A percentile compares a stretch with the other conserved stretches of the same genome.
Evolutionary conservation across 148 eudicot genomes (phyloP).

Genomic region (Dysphania ambrosioides): DNA sequence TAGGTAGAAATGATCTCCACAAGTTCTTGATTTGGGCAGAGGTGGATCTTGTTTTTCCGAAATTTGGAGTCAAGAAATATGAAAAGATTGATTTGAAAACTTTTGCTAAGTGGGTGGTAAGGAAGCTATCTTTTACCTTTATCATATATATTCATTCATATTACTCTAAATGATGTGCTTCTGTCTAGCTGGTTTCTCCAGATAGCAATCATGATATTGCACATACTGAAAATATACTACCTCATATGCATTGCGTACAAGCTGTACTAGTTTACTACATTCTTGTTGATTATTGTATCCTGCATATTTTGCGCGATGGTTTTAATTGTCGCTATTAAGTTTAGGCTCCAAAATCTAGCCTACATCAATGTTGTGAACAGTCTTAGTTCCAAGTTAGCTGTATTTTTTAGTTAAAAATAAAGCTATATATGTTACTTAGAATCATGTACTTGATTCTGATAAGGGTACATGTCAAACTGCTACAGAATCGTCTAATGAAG

Average conservation of each 20-base stretch:
- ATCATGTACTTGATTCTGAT: too few relatives aligned
- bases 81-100: constrained; percentile 49
- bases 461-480: too few relatives aligned
- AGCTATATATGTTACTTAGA: too few relatives aligned
- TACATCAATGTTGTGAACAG: neutral
- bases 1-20: constrained; percentile 52
- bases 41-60: constrained; percentile 53
- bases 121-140: constrained; percentile 9
- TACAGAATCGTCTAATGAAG: too few relatives aligned
- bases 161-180: neutral
- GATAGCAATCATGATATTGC: neutral
- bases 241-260: neutral
- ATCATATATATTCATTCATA: neutral
- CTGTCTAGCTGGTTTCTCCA: neutral
- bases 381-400: neutral
- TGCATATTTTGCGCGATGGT: neutral
- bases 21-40: constrained; percentile 77
- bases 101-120: constrained; percentile 79
- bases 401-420: neutral
- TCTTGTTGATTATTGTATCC: neutral
- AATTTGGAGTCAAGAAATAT: constrained; percentile 55
- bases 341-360: neutral
- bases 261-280: neutral
- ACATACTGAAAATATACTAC: too few relatives aligned
- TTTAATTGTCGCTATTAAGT: neutral